These are phyloP conservation scores for Fusarium sp. DNA, from an alignment of 2,329 filamentous ascomycete species.

Conservation along the genomic window DNA sequence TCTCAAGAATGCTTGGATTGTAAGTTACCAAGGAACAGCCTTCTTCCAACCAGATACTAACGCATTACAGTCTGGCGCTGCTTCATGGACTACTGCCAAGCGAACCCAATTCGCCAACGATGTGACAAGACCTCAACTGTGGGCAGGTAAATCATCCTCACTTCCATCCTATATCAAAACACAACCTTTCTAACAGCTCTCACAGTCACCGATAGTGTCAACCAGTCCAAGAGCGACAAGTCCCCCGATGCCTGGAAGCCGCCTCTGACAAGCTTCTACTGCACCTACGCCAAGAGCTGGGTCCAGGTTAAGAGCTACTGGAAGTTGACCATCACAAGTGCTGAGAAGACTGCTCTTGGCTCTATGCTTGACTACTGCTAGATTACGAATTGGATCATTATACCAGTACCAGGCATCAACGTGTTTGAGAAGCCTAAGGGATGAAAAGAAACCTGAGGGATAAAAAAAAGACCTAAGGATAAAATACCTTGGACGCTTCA, in stretches of 20 bases:
- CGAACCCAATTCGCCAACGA: constrained; percentile 82
- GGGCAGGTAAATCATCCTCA: constrained; percentile 58
- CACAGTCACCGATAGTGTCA: constrained; percentile 77
- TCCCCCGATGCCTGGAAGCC: constrained; percentile 83
- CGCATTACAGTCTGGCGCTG: constrained; percentile 70
- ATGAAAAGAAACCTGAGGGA: neutral
- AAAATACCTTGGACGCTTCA: neutral
- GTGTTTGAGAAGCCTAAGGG: too few species aligned
- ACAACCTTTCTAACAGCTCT: neutral
- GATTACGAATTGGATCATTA: neutral
- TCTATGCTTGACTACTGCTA: constrained; percentile 53
- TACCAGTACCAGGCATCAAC: too few species aligned
- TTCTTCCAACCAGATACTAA: neutral
- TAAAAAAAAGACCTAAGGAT: neutral
- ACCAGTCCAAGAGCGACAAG: constrained; percentile 77
- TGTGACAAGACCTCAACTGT: constrained; percentile 77
- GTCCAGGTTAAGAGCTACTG: constrained; percentile 82
- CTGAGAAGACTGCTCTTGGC: constrained; percentile 75
- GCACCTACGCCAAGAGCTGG: constrained; percentile 82
- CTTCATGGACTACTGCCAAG: constrained; percentile 74
- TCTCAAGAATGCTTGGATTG: constrained; percentile 82
- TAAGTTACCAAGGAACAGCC: constrained; percentile 48
- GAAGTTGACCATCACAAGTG: constrained; percentile 72
- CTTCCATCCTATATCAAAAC: too few species aligned
- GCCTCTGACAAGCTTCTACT: constrained; percentile 74